Evolutionary conservation across 352 stramenopile genomes (phyloP).

Genomic region (Globisporangium paroecandrum): DNA sequence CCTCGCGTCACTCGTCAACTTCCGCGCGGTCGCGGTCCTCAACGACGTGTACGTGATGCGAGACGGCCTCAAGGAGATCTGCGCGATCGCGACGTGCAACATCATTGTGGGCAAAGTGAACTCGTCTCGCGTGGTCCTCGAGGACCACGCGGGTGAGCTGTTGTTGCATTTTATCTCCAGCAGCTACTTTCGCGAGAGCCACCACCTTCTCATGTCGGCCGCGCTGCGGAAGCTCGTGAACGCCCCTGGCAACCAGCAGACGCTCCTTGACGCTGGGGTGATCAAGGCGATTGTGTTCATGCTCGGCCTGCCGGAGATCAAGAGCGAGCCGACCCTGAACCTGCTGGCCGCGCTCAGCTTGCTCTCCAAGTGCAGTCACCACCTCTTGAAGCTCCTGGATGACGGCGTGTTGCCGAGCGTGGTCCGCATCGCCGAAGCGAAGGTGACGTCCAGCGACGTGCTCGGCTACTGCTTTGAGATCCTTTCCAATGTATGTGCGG

Average conservation of each 20-base stretch:
- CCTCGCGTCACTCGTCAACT: slow-evolving; percentile 50
- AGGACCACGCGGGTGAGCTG: slow-evolving; percentile 44
- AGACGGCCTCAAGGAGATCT: slow-evolving; percentile 53
- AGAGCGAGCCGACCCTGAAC: slow-evolving; percentile 36
- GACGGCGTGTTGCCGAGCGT: slow-evolving; percentile 55
- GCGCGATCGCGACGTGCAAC: slow-evolving; percentile 58
- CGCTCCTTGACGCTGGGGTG: slow-evolving; percentile 41
- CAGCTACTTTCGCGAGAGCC: slow-evolving; percentile 28
- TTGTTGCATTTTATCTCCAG: slow-evolving; percentile 58
- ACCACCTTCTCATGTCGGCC: slow-evolving; percentile 43
- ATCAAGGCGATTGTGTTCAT: slow-evolving; percentile 47
- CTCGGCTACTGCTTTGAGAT: slow-evolving; percentile 67
- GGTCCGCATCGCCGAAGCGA: slow-evolving; percentile 43
- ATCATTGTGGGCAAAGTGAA: slow-evolving; percentile 66
- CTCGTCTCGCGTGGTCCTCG: slow-evolving; percentile 42
- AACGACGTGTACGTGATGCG: slow-evolving; percentile 47
- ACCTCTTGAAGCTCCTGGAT: slow-evolving; percentile 40
- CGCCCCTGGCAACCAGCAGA: slow-evolving; percentile 57
- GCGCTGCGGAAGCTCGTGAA: slow-evolving; percentile 61
- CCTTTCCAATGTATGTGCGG: slow-evolving; percentile 61
- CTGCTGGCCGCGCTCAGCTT: slow-evolving; percentile 44
- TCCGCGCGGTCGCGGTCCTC: slow-evolving; percentile 38
- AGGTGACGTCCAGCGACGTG: slow-evolving; percentile 23
- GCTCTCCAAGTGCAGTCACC: slow-evolving; percentile 42
- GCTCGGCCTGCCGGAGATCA: slow-evolving; percentile 26